Base-by-base conservation (phyloP, 1,284 basidiomycete species). In the Pseudozyma sp. region DNA sequence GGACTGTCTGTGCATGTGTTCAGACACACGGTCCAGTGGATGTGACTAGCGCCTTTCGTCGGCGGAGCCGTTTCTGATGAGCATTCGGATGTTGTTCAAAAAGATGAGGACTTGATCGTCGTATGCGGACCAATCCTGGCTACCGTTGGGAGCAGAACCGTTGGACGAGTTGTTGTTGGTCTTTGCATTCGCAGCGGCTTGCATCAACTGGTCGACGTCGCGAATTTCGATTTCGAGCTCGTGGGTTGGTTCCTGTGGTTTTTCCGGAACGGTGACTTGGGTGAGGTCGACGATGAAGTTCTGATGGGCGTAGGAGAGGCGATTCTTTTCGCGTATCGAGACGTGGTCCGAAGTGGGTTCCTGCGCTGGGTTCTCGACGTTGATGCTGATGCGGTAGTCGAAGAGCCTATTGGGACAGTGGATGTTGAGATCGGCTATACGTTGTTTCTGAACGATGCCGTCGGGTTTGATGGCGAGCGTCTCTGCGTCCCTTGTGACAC, bases 361-460 rank as follows among this genome's bases (percentile, higher is more conserved):
- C 37, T 53, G 39, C 16, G 70, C 70, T n/a, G 85, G 85, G 50
- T 81, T 87, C 88, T 99, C 96, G 24, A 92, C 84, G 83, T 90
- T 97, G 29, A 97, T 92, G 79, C 92, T 94, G 19, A 99, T 88
- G 54, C 97, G 87, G 91, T 93, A 98, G 85, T 99, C 96, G 53
- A 93, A 93, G 1, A 87, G 84, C 44, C 91, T 87, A 81, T 92
- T 91, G 4, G 96, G 96, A 78, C 90, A 90, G 84, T 89, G 91
- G 37, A 99, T 88, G 84, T 98, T 93, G 80, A 99, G 85, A 85
- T 96, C 91, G 10, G 91, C 94, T 24, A 99, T 86, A 47, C 94
- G 88, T 34, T 90, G 87, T 85, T 99, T 99, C 71, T 88, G 88
- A 80, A 94, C 88, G 69, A 86, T 80, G 1, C 81, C 85, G 16